Evolutionary conservation across 2,329 filamentous ascomycete genomes (phyloP), one percentile per base, ranked within the genome.

Genomic region (Aspergillus melleus): DNA sequence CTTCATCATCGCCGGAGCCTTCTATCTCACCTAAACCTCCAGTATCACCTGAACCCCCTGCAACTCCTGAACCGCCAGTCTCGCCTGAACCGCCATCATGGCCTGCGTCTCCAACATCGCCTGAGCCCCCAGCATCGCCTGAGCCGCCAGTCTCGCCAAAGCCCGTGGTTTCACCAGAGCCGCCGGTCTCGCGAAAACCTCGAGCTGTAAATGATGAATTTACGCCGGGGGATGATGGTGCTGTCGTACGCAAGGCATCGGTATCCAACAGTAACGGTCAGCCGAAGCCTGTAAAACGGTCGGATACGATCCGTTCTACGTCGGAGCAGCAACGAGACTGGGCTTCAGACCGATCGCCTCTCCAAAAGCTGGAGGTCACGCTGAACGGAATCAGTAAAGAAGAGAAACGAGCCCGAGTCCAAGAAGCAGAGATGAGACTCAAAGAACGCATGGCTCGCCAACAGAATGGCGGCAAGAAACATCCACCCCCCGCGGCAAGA

Each of bases 311-410:
- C 19, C 71, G 64, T 32, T 74, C 74, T 36, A 63, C 67, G 36
- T 61, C 65, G 2, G 70, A 71, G 5, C 65, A 72, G 44, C 71
- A 75, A 63, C 70, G 74, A 60, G 80, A 83, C 57, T 86, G 90
- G 77, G 90, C 94, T 70, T 84, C 89, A 59, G 90, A 96, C 73
- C 87, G 90, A 69, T 98, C 94, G 64, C 95, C 96, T 55, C 83
- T 99, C 55, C 94, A 99, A 76, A 95, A 89, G 80, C 85, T 99
- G 66, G 94, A 99, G 80, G 86, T 91, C 71, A 95, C 91, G 69
- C 84, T 98, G 70, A 90, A 90, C 75, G 92, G 90, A 77, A 94
- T 97, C 76, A 96, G 90, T 74, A 98, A 97, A 75, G 93, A 97
- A 77, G 93, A 97, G 77, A 96, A 96, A 76, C 86, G 94, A 64